Conservation (phyloP, 176 grass and related monocot species). For the Aegilops longissima region DNA sequence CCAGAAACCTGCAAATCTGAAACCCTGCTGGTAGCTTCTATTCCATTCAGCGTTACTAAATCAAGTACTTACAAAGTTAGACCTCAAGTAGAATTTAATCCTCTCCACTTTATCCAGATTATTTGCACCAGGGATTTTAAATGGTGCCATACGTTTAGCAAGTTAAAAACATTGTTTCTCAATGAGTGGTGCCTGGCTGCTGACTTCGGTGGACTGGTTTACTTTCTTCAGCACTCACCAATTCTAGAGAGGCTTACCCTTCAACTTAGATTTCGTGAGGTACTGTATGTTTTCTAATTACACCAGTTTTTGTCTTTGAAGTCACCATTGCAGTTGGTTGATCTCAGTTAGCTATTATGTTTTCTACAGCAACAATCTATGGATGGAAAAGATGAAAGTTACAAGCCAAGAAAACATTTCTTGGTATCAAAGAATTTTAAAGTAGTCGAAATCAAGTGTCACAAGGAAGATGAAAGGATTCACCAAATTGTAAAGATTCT, state of each 20-base stretch:
- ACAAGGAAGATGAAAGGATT: not conserved
- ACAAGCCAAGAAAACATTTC: not conserved
- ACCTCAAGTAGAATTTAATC: not conserved
- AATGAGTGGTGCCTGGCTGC: not conserved
- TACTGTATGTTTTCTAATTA: not conserved
- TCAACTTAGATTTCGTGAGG: not conserved
- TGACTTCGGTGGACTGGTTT: not conserved
- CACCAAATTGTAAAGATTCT: not conserved
- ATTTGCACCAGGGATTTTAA: slow-evolving; percentile 12
- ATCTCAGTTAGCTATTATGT: not conserved
- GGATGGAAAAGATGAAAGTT: not conserved
- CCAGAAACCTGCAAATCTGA: not conserved
- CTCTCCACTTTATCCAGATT: not conserved
- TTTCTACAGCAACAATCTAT: not conserved
- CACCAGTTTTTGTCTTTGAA: not conserved
- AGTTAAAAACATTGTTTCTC: slow-evolving; percentile 4
- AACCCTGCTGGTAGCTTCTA: not conserved
- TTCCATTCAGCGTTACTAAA: not conserved
- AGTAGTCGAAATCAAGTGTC: not conserved
- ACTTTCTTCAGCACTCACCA: slow-evolving; percentile 5
- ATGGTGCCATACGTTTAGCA: not conserved
- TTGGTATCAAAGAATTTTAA: not conserved
- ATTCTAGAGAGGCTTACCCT: slow-evolving; percentile 6
- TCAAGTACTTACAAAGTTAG: not conserved
- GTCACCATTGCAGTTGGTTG: not conserved